phyloP scores from a whole-genome alignment of 192 early-diverging fungal genomes.

The Coemansia sp. region DNA sequence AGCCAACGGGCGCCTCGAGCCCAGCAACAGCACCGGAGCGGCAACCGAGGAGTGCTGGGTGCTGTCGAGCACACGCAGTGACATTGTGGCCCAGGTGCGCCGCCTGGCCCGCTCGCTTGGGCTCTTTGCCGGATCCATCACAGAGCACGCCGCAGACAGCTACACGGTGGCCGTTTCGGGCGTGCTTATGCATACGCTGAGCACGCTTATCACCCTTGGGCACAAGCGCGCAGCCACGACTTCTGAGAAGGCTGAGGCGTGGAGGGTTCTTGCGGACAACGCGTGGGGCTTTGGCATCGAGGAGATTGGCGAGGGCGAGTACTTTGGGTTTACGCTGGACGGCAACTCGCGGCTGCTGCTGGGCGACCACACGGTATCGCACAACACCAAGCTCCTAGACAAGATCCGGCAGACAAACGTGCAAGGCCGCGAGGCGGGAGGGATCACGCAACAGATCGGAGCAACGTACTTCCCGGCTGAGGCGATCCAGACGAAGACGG shows the following conservation, averaged over 20 bases:
- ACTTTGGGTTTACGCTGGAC: constrained; percentile 61
- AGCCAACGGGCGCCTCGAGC: constrained; percentile 4
- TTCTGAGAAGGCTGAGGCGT: constrained; percentile 4
- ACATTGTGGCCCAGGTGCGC: constrained; percentile 18
- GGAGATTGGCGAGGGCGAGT: constrained; percentile 40
- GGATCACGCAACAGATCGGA: constrained; percentile 99
- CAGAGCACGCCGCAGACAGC: not conserved
- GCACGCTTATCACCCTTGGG: not conserved
- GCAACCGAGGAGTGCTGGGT: constrained; percentile 20
- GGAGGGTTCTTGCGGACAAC: constrained; percentile 12
- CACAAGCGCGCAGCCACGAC: constrained; percentile 15
- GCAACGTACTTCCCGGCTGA: constrained; percentile 99
- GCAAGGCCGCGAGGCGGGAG: constrained; percentile 98
- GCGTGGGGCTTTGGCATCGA: constrained; percentile 51
- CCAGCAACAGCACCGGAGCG: not conserved
- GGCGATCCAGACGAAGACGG: constrained; percentile 91
- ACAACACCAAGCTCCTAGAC: constrained; percentile 96
- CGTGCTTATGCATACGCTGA: constrained; percentile 20
- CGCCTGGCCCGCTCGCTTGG: constrained; percentile 39
- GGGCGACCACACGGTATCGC: constrained; percentile 57
- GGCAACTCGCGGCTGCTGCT: constrained; percentile 61
- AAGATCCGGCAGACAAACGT: constrained; percentile 99
- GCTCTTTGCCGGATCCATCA: constrained; percentile 26
- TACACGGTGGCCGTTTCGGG: constrained; percentile 19
- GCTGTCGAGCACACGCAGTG: constrained; percentile 7